These are phyloP conservation scores for Rhipidocladum racemiflorum DNA, from an alignment of 176 grass and related monocot genomes.

Conservation along the genomic window DNA sequence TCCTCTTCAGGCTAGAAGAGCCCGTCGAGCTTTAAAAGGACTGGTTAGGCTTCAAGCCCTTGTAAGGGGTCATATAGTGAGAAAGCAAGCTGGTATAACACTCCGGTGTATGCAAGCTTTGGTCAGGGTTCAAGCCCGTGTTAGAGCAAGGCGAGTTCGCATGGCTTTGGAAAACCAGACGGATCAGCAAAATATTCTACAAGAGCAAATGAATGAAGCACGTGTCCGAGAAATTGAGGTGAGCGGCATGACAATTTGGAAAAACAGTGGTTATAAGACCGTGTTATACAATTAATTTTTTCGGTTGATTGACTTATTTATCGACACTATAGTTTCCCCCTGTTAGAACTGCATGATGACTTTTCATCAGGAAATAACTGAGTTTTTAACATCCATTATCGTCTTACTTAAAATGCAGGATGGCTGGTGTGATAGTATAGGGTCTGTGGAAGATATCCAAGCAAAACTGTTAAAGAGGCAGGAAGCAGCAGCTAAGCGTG, in stretches of 20 bases:
- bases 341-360: not conserved
- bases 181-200: conserved; percentile 46
- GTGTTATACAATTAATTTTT: not conserved
- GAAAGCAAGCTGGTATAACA: conserved; percentile 95
- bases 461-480: conserved; percentile 86
- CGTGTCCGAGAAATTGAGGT: conserved; percentile 85
- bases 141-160: conserved; percentile 82
- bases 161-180: conserved; percentile 81
- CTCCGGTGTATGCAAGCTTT: conserved; percentile 95
- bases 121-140: conserved; percentile 86
- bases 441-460: conserved; percentile 97
- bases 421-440: conserved; percentile 90
- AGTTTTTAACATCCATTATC: conserved; percentile 5
- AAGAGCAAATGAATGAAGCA: conserved; percentile 44
- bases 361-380: not conserved
- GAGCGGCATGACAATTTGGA: conserved; percentile 21
- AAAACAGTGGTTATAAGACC: not conserved
- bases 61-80: conserved; percentile 89
- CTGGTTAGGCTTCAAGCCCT: conserved; percentile 94
- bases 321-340: not conserved
- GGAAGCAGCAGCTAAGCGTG: conserved; percentile 92
- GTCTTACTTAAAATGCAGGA: conserved; percentile 59
- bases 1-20: conserved; percentile 83
- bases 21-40: conserved; percentile 81
- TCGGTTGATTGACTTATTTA: not conserved